Percentiles rank a stretch among this genome's conserved stretches.
Conservation (phyloP, 208 protist genomes). For the Paratrypanosoma confusum region DNA sequence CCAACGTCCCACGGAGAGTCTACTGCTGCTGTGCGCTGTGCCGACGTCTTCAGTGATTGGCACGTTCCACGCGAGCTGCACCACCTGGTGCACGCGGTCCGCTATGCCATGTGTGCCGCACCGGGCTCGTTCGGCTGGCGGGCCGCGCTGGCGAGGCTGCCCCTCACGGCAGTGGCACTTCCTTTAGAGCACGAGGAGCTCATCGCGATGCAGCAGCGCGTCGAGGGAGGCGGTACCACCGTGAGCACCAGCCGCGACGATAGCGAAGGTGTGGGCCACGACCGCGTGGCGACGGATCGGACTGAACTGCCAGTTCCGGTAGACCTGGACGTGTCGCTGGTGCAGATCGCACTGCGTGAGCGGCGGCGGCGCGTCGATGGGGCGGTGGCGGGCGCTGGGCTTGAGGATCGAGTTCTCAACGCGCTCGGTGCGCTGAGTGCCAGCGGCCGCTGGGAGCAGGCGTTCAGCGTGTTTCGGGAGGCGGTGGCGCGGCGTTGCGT, state of each 20-base stretch:
- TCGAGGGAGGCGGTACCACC: neutral
- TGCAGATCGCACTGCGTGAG: constrained; percentile 13
- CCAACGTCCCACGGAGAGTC: neutral
- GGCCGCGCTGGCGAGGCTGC: constrained; percentile 39
- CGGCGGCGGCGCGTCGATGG: too few relatives aligned
- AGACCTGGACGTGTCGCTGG: constrained; percentile 8
- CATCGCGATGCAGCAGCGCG: constrained; percentile 8
- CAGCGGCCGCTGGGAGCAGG: constrained; percentile 57
- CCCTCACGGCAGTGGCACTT: constrained; percentile 24
- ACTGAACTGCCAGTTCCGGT: constrained; percentile 7
- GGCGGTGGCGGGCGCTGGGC: too few relatives aligned
- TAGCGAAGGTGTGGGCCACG: constrained; percentile 5
- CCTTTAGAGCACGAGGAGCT: constrained; percentile 23
- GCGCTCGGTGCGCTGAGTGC: too few relatives aligned
- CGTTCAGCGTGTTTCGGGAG: constrained; percentile 32
- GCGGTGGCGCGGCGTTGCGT: constrained; percentile 31
- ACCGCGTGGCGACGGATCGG: constrained; percentile 3
- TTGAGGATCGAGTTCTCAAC: too few relatives aligned
- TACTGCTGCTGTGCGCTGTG: neutral
- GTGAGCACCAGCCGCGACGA: neutral
- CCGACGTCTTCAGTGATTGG: neutral
- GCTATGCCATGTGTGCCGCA: constrained; percentile 43
- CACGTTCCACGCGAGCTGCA: constrained; percentile 23
- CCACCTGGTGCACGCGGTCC: constrained; percentile 34
- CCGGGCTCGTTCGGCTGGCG: constrained; percentile 20